Base-by-base conservation (phyloP, 192 early-diverging fungal genomes). In the Linnemannia exigua region DNA sequence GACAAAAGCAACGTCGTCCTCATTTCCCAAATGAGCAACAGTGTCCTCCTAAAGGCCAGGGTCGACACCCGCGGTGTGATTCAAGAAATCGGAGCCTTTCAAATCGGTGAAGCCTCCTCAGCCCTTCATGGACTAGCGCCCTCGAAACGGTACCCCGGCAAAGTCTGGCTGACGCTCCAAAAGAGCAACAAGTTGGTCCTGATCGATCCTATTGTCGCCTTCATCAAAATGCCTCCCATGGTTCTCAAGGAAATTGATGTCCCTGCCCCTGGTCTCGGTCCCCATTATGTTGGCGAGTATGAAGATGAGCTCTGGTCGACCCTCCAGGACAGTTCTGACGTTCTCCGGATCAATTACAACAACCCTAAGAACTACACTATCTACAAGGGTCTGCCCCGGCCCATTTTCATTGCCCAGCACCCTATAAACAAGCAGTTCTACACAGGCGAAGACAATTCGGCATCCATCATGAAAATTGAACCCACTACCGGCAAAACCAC, bases 271-370 rank as follows among this genome's bases (percentile, higher is more conserved):
- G 80, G 80, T 51, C n/a, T 63, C 8, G 80, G 80, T 36, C 80
- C 80, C 28, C 80, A 82, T 19, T 82, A 82, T 41, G 44, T 82
- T 25, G 74, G 80, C 35, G 80, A 82, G 19, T 82, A 82, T 28
- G 80, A 46, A 3, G 41, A 76, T 14, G 70, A 82, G 7, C 74
- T 82, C n/a, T 82, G 80, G 80, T 70, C 71, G 17, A 48, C 68
- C 47, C 52, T 82, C 12, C 50, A 82, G 58, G 80, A 82, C 52
- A 72, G 74, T 22, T 54, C 38, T 3, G 41, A 75, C 4, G 80
- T 82, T 3, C 52, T 76, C 68, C 80, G 80, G 1, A 72, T 82
- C 70, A 82, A 51, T 58, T 75, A 75, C 33, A 58, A 28, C 37
- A 41, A 82, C 46, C 7, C 74, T 11, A 9, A n/a, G 5, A 58